Evolutionary conservation across 2,329 filamentous ascomycete species (phyloP).

Genomic region (Fusarium paranaense): DNA sequence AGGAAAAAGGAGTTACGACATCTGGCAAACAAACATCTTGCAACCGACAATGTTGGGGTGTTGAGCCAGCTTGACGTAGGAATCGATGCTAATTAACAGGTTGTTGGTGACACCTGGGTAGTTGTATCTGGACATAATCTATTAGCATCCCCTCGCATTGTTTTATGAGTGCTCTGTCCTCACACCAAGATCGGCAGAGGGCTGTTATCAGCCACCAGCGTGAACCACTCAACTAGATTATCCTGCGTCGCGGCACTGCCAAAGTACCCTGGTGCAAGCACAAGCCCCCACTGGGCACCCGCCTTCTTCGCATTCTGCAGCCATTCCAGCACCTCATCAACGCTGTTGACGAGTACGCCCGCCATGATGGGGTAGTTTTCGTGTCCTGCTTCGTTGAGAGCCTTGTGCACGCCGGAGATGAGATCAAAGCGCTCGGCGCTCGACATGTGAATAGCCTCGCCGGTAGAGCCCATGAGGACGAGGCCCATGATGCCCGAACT

Average conservation of each 20-base stretch:
- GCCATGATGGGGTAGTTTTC: constrained; percentile 69
- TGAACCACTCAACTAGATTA: constrained; percentile 67
- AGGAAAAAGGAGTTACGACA: constrained; percentile 62
- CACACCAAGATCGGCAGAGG: constrained; percentile 69
- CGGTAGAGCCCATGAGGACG: constrained; percentile 71
- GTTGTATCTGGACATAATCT: constrained; percentile 64
- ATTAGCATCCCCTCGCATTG: neutral
- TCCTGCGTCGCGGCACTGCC: constrained; percentile 64
- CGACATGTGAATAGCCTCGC: constrained; percentile 71
- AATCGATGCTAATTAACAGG: constrained; percentile 66
- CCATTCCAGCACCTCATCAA: constrained; percentile 69
- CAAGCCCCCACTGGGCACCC: constrained; percentile 69
- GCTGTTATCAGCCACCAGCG: constrained; percentile 65
- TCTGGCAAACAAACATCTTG: constrained; percentile 67
- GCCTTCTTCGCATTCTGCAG: constrained; percentile 65
- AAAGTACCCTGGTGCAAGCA: constrained; percentile 70
- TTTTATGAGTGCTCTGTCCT: constrained; percentile 34
- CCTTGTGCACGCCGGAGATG: constrained; percentile 64
- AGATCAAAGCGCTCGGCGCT: constrained; percentile 65
- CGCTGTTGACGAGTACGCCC: constrained; percentile 69
- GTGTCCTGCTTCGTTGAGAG: constrained; percentile 65
- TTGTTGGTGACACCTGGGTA: constrained; percentile 75
- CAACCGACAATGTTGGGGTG: constrained; percentile 76
- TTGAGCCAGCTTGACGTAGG: constrained; percentile 65
- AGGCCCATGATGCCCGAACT: constrained; percentile 69